Evolutionary conservation across 257 asterid genomes (phyloP).

Genomic region (Scutellaria barbata): DNA sequence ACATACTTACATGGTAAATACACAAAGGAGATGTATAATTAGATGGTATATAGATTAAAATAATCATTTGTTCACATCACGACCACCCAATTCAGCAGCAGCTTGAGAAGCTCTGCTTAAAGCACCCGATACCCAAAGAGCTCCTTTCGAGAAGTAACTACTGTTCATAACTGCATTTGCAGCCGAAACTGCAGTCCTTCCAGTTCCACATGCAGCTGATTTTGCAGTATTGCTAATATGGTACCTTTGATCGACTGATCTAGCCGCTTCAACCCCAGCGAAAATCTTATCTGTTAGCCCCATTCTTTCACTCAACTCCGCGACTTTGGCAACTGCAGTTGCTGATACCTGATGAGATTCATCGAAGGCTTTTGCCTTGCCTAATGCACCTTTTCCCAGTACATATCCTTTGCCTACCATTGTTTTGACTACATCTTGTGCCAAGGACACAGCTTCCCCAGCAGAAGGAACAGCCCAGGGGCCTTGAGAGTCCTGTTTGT

Average conservation of each 20-base stretch:
- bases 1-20: neutral
- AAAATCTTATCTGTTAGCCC: conserved; percentile 81
- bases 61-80: conserved; percentile 44
- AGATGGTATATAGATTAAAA: neutral
- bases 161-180: conserved; percentile 76
- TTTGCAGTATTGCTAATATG: conserved; percentile 66
- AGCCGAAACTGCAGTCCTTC: conserved; percentile 78
- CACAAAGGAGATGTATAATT: neutral
- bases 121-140: conserved; percentile 90
- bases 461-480: conserved; percentile 61
- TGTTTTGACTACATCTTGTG: conserved; percentile 87
- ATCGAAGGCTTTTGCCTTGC: conserved; percentile 79
- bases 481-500: conserved; percentile 46
- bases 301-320: conserved; percentile 74
- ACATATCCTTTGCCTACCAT: conserved; percentile 80
- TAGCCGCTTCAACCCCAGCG: conserved; percentile 83
- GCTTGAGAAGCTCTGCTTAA: conserved; percentile 73
- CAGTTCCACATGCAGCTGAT: conserved; percentile 80
- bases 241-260: conserved; percentile 64
- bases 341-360: conserved; percentile 92
- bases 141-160: conserved; percentile 81
- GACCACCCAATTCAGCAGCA: conserved; percentile 81
- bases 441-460: conserved; percentile 83
- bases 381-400: conserved; percentile 82
- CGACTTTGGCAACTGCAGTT: conserved; percentile 89